Base-by-base conservation (phyloP, 306 rosid species). In the Delonix regia region DNA sequence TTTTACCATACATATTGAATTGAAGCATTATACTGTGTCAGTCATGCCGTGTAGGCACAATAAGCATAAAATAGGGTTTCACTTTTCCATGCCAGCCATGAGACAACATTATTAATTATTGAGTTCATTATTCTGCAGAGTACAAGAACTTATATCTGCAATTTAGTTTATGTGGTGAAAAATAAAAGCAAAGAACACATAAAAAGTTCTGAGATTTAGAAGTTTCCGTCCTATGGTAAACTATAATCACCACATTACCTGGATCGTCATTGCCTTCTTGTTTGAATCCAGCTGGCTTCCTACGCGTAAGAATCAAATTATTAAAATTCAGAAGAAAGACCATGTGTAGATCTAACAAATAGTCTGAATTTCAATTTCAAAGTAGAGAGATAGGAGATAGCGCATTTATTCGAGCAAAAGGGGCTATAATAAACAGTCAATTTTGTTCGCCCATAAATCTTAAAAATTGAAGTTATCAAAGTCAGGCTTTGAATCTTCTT, bases 221-320 rank as follows among this genome's bases (percentile, higher is more conserved):
- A 33, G 16, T 6, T 56, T 9, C 7, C 2, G 25, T 7, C 24
- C 9, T 22, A 10, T 51, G 52, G 3, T 18, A 25, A 7, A 71
- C 13, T 34, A 68, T 5, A 15, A 61, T 38, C 16, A 36, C 3
- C 24, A 25, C 10, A 63, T 13, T 82, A 91, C 98, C 98, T 93
- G 98, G 49, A 91, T 91, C 13, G 76, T 21, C 98, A 93, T 89
- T 18, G 97, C 98, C 78, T 91, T 91, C 81, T 93, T 91, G 89
- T 93, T 93, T 27, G 90, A 36, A 7, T 93, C 93, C n/a, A 93
- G 88, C 89, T 93, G 98, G 85, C 98, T 93, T 24, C 97, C 95
- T 91, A 82, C 78, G 74, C 14, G 77, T 0, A 41, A 57, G 27
- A 80, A 48, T 41, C 34, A 74, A 62, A 78, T 45, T 27, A 49